Evolutionary conservation across 2,329 filamentous ascomycete genomes (phyloP), one percentile per base, ranked within the genome.

Genomic region (Apiospora saccharicola): DNA sequence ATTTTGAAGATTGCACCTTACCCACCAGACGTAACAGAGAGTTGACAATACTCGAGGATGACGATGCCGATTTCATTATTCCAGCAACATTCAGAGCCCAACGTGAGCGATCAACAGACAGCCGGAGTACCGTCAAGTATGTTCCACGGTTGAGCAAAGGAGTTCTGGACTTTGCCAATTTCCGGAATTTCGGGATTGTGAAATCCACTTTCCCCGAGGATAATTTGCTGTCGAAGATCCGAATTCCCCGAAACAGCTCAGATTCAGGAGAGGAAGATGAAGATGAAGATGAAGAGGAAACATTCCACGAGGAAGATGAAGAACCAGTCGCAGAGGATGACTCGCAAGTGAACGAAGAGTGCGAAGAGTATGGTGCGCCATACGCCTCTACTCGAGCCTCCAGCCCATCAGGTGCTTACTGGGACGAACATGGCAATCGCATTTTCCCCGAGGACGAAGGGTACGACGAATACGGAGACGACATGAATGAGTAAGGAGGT

Each of bases 1-100:
- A 80, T 71, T 81, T 81, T 41, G 41, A 72, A 4, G 77, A 80
- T 16, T 68, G 68, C 1, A 67, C 46, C 1, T 46, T 70, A 4
- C 70, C 44, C 8, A 49, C 14, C n/a, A 30, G 51, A 22, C 13
- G 24, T 13, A n/a, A 47, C 24, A 71, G 22, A 67, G 10, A 34
- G 3, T 30, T 46, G 51, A 13, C 51, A 72, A 46, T 70, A 53
- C 7, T 22, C 69, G 30, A 64, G 44, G 8, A 68, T 37, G 5
- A 70, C 70, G 1, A 49, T 67, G 41, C 69, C 71, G 24, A 75
- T 71, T 14, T 7, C 73, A 19, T 19, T 12, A 13, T 47, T 22
- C 37, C 53, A 12, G 14, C 53, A 41, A 43, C 49, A 10, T 30
- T 14, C 67, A 47, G 41, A 47, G 2, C n/a, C 16, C 43, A 69